phyloP scores from a whole-genome alignment of 257 asterid species.

The Buddleja alternifolia region DNA sequence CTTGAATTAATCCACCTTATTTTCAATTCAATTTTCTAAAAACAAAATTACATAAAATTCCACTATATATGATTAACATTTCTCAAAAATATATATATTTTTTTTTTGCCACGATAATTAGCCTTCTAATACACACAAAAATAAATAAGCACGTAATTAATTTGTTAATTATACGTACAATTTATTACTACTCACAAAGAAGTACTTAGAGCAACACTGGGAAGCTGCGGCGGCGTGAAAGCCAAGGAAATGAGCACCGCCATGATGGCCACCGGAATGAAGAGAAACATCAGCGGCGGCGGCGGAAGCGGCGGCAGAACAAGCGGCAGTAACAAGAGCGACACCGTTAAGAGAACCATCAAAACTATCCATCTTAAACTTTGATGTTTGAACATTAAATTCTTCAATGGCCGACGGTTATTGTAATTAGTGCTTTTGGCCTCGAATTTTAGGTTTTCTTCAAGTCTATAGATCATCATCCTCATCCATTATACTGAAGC shows the following conservation, averaged over 20 bases:
- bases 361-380: conserved; percentile 22
- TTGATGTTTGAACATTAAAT: conserved; percentile 31
- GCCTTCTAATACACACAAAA: not conserved
- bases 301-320: conserved; percentile 54
- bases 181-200: not conserved
- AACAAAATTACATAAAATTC: no score
- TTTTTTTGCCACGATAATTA: not conserved
- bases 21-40: not conserved
- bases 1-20: not conserved
- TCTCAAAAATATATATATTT: not conserved
- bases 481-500: conserved; percentile 9
- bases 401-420: not conserved
- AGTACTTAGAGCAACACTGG: conserved; percentile 9
- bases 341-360: conserved; percentile 37
- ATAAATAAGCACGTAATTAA: not conserved
- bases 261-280: conserved; percentile 58
- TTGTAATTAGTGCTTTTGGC: not conserved
- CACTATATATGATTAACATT: no score
- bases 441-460: not conserved
- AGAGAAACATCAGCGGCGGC: conserved; percentile 44
- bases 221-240: conserved; percentile 33
- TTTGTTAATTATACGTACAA: not conserved
- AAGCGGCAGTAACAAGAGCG: conserved; percentile 51
- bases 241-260: conserved; percentile 45
- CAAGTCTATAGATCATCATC: conserved; percentile 24